Base-by-base conservation (phyloP, 2,329 filamentous ascomycete genomes). In the Epichloe glyceriae region DNA sequence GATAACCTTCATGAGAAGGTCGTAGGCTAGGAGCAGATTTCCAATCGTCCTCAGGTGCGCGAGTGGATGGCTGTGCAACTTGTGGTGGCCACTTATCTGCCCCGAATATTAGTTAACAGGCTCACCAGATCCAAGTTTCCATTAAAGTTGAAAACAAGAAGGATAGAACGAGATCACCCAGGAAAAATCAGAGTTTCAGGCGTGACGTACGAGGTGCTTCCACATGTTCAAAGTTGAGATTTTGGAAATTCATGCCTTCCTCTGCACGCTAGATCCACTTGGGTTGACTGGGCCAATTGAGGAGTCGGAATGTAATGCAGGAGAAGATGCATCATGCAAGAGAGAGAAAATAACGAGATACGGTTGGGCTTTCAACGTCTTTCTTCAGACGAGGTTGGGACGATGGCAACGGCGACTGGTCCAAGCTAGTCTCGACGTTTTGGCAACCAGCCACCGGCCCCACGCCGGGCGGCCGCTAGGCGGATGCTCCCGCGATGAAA, bases 241-340 rank as follows among this genome's bases (percentile, higher is more conserved):
- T 63, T 59, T 66, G 65, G 56, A 62, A 63, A 58, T 66, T 70
- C 69, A 71, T 71, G 57, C 51, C 52, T 53, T 49, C 49, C 50
- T 45, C 51, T 57, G 58, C 50, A 55, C 50, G 49, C 55, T 58
- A 57, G 55, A 58, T 64, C 62, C 62, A 66, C 63, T 64, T 57
- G 56, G 52, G 55, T 52, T 57, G 52, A 54, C 59, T 55, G 58
- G 8, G 54, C 65, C 64, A 69, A 67, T 67, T 64, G 62, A 46
- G 63, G 57, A 55, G 51, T 55, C 57, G 57, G 57, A 53, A 60
- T 56, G 57, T 55, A 58, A 64, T 63, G 57, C 57, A 61, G 58
- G 54, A 62, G 55, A 57, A 57, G 55, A 56, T 56, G 58, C 64
- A 65, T 60, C 49, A 60, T 66, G 57, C 50, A 57, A 54, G 54